These are phyloP conservation scores for Avena sativa DNA, from an alignment of 176 grass and related monocot species.

Conservation along the genomic window DNA sequence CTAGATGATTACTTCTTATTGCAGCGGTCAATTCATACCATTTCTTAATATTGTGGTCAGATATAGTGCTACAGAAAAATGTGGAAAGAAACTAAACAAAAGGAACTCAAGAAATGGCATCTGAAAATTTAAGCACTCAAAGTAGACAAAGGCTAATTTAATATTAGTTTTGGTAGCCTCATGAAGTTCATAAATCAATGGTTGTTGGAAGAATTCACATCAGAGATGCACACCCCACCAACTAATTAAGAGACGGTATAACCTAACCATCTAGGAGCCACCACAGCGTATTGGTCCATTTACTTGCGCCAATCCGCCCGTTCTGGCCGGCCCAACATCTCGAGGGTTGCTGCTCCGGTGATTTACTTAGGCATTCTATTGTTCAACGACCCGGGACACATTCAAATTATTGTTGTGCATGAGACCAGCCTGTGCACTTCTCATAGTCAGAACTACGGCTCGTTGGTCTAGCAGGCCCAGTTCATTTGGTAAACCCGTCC, in stretches of 20 bases:
- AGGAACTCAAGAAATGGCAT: neutral
- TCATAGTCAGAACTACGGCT: too few relatives aligned
- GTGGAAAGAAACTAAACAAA: neutral
- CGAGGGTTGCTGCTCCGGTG: too few relatives aligned
- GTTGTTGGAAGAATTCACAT: conserved; percentile 36
- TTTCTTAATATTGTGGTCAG: conserved; percentile 1
- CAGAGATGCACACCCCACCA: conserved; percentile 16
- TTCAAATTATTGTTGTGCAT: too few relatives aligned
- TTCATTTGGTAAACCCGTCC: too few relatives aligned
- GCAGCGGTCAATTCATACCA: neutral
- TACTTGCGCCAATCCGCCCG: too few relatives aligned
- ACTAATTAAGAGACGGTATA: neutral
- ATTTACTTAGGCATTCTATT: too few relatives aligned
- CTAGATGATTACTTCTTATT: neutral
- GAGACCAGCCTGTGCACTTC: too few relatives aligned
- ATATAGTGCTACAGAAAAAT: neutral
- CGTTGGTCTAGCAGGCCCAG: too few relatives aligned
- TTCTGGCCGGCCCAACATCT: too few relatives aligned
- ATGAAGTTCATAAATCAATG: conserved; percentile 8
- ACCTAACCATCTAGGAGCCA: too few relatives aligned
- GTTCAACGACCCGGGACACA: too few relatives aligned
- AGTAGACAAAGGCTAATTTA: neutral
- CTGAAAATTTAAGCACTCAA: conserved; percentile 26
- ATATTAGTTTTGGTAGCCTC: neutral
- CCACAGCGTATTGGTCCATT: too few relatives aligned